Base-by-base conservation (phyloP, 2,329 filamentous ascomycete genomes). In the Rugonectria rugulosa region DNA sequence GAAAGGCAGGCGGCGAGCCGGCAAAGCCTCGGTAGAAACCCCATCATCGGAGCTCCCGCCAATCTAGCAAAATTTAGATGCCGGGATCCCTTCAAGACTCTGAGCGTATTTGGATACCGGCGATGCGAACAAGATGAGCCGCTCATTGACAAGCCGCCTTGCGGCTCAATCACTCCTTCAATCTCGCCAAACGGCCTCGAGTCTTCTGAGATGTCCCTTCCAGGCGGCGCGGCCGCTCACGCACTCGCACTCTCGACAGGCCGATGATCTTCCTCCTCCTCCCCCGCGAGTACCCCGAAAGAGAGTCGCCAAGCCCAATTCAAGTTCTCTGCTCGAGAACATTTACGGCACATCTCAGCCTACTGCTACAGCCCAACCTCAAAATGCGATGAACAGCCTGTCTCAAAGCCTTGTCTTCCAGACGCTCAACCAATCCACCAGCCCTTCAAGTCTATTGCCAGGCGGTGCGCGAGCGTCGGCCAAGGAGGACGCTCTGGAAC, bases 401-500 rank as follows among this genome's bases (percentile, higher is more conserved):
- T 70, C 74, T 24, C 68, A 74, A 63, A 77, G 72, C 53, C 68
- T 75, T 56, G 72, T 80, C 57, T 73, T 76, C 59, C 70, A 75
- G 57, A 68, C 71, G 4, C 64, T 77, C 36, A 68, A 66, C 60
- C 71, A 71, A 53, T 67, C 37, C 11, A 6, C 71, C 47, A 68
- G 56, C 37, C 59, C 74, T 61, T 73, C 66, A 10, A 70, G 69
- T 57, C 61, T 60, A 9, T 64, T 74, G n/a, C 66, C 64, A 8
- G 66, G 66, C 37, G 38, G 49, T 8, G 41, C 56, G 37, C 60
- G 64, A 38, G 47, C 62, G 4, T 50, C 59, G 49, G 54, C 63
- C 34, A 70, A 65, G 40, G 75, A 79, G 38, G 69, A 77, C 45
- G 64, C 73, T 12, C 60, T 78, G 31, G 84, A 89, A 70, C 88